phyloP scores from a whole-genome alignment of 2,329 filamentous ascomycete genomes.

The Zymoseptoria tritici region DNA sequence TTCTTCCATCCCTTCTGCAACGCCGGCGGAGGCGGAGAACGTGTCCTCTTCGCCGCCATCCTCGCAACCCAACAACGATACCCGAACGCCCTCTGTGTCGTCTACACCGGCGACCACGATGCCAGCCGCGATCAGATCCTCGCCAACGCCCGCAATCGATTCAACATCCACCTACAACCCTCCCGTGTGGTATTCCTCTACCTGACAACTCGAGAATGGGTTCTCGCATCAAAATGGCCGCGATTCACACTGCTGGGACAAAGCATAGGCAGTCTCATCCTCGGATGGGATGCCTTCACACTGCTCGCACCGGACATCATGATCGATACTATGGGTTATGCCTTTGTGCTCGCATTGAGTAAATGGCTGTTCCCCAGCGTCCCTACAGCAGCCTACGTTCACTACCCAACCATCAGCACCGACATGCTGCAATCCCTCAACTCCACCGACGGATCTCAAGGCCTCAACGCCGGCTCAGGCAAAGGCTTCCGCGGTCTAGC shows the following conservation, averaged over 20 bases:
- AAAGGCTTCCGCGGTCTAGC: conserved; percentile 59
- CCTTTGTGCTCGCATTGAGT: conserved; percentile 75
- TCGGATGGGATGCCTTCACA: conserved; percentile 90
- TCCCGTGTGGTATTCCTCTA: conserved; percentile 84
- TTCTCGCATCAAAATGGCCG: conserved; percentile 81
- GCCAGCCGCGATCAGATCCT: conserved; percentile 75
- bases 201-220: conserved; percentile 77
- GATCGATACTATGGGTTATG: conserved; percentile 97
- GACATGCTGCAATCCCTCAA: conserved; percentile 69
- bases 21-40: conserved; percentile 88
- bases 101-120: conserved; percentile 94
- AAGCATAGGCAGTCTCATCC: conserved; percentile 75
- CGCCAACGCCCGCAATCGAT: conserved; percentile 57
- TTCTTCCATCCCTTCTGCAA: conserved; percentile 99
- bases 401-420: conserved; percentile 96
- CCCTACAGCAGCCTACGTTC: conserved; percentile 87
- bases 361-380: conserved; percentile 74
- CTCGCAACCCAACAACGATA: conserved; percentile 81
- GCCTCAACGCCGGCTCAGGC: conserved; percentile 78
- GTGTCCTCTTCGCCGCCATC: conserved; percentile 93
- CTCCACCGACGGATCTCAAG: conserved; percentile 52
- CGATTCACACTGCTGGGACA: conserved; percentile 92
- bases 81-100: conserved; percentile 80
- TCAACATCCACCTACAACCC: conserved; percentile 83
- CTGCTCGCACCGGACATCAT: conserved; percentile 89